phyloP scores from a whole-genome alignment of 2,329 filamentous ascomycete genomes.

The Botrytis sinoallii region DNA sequence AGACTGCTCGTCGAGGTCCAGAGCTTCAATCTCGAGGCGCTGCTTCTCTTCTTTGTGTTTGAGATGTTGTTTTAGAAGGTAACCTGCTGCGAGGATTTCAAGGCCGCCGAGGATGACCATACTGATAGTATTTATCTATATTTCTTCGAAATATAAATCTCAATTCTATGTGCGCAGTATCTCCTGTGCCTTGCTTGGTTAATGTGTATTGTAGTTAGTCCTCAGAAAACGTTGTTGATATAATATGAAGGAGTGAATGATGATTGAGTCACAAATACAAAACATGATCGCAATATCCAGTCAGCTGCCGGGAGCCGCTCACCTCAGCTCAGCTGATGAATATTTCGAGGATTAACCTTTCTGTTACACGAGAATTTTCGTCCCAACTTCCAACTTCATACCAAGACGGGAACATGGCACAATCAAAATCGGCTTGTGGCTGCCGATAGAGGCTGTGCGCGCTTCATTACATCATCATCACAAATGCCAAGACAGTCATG shows the following conservation, averaged over 20 bases:
- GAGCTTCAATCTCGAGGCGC: constrained; percentile 32
- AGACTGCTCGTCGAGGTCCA: constrained; percentile 22
- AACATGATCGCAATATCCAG: not conserved
- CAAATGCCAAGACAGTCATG: not conserved
- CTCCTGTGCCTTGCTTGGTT: not conserved
- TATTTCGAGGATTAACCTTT: not conserved
- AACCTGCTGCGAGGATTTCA: constrained; percentile 35
- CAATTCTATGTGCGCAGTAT: not conserved
- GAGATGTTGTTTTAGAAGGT: constrained; percentile 34
- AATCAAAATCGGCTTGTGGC: not conserved
- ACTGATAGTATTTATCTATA: constrained; percentile 3
- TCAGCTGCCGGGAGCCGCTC: not conserved
- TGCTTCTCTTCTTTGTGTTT: constrained; percentile 38
- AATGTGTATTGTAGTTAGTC: not conserved
- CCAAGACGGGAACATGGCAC: constrained; percentile 7
- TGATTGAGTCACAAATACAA: not conserved
- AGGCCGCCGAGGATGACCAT: constrained; percentile 50
- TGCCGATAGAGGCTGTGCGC: not conserved
- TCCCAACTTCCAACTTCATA: not conserved
- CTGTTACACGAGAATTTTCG: not conserved
- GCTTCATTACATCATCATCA: not conserved
- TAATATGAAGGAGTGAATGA: not conserved
- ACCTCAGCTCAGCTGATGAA: constrained; percentile 11
- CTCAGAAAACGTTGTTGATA: not conserved
- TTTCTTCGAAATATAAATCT: not conserved